Evolutionary conservation across 495 filamentous ascomycete genomes (phyloP), one percentile per base, ranked within the genome.

Genomic region (Penicillium lagena): DNA sequence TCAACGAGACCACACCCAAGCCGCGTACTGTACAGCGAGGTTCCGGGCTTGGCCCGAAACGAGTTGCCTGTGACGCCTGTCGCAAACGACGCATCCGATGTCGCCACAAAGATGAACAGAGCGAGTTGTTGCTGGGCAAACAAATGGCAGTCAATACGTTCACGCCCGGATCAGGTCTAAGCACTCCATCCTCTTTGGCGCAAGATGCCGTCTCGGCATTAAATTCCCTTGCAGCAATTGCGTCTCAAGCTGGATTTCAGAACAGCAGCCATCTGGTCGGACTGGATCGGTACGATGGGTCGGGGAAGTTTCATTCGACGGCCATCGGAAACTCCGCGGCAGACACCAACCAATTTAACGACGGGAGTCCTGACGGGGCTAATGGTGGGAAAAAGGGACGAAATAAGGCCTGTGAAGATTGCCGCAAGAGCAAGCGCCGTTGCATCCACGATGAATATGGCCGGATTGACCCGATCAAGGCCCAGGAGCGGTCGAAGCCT

Each of bases 371-470:
- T 12, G 66, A 72, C 34, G 63, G 58, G 31, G 22, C 41, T 8
- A 59, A 53, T 40, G 47, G 62, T 39, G 60, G 62, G 42, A 77
- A 81, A 59, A 76, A 75, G 45, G 72, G 75, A 58, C 77, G 72
- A 51, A 79, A 68, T 48, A 83, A 81, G 54, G 81, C 81, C 9
- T 85, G 81, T 50, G 73, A 77, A 46, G 79, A 83, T 46, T 85
- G 81, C 54, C 77, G 81, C 13, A 83, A 78, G 57, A 82, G 78
- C 70, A 85, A 85, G 81, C 80, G 81, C 41, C 79, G 81, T 49
- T 85, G 81, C 51, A 81, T 85, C 17, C 81, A 85, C 48, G 80
- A 85, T 47, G 79, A 80, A 44, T 71, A 75, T 50, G 81, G 81
- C 31, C 70, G 78, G 41, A 72, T 84, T 29, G 81, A 85, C 52